Conservation (phyloP, 208 protist species). For the Leishmania lainsoni region DNA sequence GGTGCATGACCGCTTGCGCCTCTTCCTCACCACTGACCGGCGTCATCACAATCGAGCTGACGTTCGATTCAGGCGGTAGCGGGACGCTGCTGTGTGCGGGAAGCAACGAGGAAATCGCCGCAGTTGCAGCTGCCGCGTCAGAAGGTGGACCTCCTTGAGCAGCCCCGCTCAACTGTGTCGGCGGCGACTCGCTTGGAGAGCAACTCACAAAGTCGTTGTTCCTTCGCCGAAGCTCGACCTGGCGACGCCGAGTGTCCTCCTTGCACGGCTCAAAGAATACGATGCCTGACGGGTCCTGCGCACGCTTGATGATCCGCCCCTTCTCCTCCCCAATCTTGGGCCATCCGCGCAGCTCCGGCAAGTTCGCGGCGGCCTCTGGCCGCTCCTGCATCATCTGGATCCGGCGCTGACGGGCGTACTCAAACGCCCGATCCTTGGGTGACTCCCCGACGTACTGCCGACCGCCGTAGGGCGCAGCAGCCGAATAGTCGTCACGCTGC, state of each 20-base stretch:
- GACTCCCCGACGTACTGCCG: constrained; percentile 44
- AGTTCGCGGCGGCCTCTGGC: constrained; percentile 15
- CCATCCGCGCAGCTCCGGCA: constrained; percentile 60
- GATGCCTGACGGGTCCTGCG: constrained; percentile 66
- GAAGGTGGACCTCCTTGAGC: neutral
- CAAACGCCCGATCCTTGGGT: constrained; percentile 50
- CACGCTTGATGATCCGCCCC: constrained; percentile 59
- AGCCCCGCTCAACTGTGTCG: neutral
- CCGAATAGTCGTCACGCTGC: constrained; percentile 8
- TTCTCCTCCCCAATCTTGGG: constrained; percentile 58
- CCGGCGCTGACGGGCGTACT: constrained; percentile 68
- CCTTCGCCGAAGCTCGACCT: constrained; percentile 46
- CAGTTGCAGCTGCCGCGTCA: neutral
- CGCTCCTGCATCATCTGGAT: constrained; percentile 52
- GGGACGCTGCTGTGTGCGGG: constrained; percentile 4
- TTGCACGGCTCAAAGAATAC: constrained; percentile 69
- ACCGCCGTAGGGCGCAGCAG: constrained; percentile 8
- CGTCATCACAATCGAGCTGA: constrained; percentile 32
- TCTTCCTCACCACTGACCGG: constrained; percentile 38
- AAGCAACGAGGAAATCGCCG: neutral
- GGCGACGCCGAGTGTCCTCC: constrained; percentile 45
- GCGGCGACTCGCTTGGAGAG: neutral
- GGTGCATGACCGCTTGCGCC: constrained; percentile 34
- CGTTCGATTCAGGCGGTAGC: constrained; percentile 17
- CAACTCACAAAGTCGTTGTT: constrained; percentile 9